Conservation (phyloP, 192 early-diverging fungal genomes). For the Kappamyces sp. region DNA sequence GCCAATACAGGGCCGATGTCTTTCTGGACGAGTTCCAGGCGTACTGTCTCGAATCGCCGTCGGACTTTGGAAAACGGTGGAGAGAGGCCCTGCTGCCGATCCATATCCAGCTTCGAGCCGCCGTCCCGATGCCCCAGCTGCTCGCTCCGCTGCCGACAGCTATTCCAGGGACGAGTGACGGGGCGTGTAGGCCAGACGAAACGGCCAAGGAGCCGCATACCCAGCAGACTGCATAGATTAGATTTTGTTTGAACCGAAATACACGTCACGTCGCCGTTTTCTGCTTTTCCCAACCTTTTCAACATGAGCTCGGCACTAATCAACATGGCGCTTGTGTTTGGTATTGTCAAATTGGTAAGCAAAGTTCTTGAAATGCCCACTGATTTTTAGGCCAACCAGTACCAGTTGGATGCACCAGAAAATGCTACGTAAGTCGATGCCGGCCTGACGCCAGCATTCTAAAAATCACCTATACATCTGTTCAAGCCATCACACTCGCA, state of each 20-base stretch:
- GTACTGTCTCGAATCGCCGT: conserved; percentile 39
- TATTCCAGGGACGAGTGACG: no score
- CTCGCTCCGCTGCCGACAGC: no score
- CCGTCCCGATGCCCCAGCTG: no score
- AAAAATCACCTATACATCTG: conserved; percentile 47
- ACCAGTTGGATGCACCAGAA: conserved; percentile 58
- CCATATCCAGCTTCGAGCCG: no score
- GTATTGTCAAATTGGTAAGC: conserved; percentile 40
- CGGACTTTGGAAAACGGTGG: conserved; percentile 44
- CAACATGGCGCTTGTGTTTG: conserved; percentile 49
- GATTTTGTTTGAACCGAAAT: no score
- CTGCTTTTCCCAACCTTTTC: no score
- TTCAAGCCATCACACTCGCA: conserved; percentile 50
- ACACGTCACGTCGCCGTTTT: no score
- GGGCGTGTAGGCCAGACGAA: no score
- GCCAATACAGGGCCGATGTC: conserved; percentile 33
- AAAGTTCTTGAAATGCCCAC: neutral
- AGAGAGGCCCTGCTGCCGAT: conserved; percentile 1
- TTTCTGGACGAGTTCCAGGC: conserved; percentile 52
- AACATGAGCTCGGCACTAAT: conserved; percentile 28
- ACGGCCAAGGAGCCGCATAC: no score
- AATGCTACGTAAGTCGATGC: no score
- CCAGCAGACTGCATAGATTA: no score
- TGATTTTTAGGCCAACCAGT: conserved; percentile 30
- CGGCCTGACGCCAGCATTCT: no score